phyloP scores from a whole-genome alignment of 768 basidiomycete genomes.

The Scleroderma citrinum region DNA sequence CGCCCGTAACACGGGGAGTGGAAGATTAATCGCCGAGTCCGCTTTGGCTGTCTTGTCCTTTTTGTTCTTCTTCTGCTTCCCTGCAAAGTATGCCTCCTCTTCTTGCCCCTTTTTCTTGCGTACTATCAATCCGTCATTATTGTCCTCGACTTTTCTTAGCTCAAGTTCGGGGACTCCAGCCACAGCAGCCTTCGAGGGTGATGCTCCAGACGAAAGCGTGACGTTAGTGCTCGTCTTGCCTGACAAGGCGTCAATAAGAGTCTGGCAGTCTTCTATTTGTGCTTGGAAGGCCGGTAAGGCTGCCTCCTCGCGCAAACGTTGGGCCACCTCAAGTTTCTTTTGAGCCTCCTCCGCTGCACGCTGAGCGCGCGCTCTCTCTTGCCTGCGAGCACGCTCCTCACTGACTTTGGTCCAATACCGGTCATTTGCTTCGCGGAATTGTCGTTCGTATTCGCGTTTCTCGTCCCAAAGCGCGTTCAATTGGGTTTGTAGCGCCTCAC shows the following conservation, averaged over 20 bases:
- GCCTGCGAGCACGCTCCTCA: conserved; percentile 82
- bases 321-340: conserved; percentile 74
- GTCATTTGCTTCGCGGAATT: conserved; percentile 80
- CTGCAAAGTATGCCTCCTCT: conserved; percentile 72
- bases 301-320: conserved; percentile 86
- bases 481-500: conserved; percentile 63
- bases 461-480: conserved; percentile 65
- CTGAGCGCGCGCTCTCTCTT: conserved; percentile 70
- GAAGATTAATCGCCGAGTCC: conserved; percentile 50
- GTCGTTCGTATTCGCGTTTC: conserved; percentile 68
- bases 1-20: conserved; percentile 81
- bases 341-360: conserved; percentile 70
- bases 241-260: conserved; percentile 79
- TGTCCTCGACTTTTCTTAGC: conserved; percentile 73
- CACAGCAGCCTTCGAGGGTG: conserved; percentile 38
- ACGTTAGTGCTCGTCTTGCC: conserved; percentile 51
- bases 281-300: conserved; percentile 83
- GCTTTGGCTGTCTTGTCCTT: conserved; percentile 42
- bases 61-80: conserved; percentile 61
- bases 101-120: conserved; percentile 93
- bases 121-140: conserved; percentile 57
- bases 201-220: conserved; percentile 37
- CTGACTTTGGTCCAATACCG: conserved; percentile 76
- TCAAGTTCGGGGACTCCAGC: conserved; percentile 77
- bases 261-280: conserved; percentile 95